Evolutionary conservation across 148 eudicot genomes (phyloP).

Genomic region (Nyssa sinensis): DNA sequence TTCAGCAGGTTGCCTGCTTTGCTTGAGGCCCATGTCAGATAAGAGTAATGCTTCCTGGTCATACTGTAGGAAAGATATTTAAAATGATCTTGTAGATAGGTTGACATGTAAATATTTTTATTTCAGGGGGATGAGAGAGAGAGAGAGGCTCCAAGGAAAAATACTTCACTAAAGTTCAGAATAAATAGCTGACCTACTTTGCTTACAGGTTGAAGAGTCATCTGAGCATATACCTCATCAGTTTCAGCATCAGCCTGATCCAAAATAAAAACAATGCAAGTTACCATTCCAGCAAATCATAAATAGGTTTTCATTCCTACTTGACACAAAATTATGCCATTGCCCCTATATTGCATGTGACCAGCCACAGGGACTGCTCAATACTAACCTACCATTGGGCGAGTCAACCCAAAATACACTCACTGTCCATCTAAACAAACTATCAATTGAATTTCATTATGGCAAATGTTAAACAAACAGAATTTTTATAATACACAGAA

Average conservation of each 20-base stretch:
- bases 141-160: background rate
- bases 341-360: background rate
- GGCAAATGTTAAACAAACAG: no score
- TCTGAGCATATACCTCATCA: constrained; percentile 97
- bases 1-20: constrained; percentile 85
- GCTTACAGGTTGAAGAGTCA: constrained; percentile 97
- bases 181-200: constrained; percentile 45
- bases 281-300: constrained; percentile 2
- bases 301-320: background rate
- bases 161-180: background rate
- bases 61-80: constrained; percentile 46
- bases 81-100: constrained; percentile 10
- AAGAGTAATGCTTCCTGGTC: constrained; percentile 91
- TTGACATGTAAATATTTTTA: background rate
- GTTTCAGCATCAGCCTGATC: constrained; percentile 91
- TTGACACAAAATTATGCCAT: background rate
- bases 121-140: no score
- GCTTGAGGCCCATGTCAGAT: constrained; percentile 93
- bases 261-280: background rate
- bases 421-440: background rate
- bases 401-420: background rate
- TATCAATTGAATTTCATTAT: no score
- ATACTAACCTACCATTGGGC: background rate
- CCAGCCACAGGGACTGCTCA: background rate
- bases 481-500: no score